phyloP scores from a whole-genome alignment of 345 rosid species.

The Brassica carinata region DNA sequence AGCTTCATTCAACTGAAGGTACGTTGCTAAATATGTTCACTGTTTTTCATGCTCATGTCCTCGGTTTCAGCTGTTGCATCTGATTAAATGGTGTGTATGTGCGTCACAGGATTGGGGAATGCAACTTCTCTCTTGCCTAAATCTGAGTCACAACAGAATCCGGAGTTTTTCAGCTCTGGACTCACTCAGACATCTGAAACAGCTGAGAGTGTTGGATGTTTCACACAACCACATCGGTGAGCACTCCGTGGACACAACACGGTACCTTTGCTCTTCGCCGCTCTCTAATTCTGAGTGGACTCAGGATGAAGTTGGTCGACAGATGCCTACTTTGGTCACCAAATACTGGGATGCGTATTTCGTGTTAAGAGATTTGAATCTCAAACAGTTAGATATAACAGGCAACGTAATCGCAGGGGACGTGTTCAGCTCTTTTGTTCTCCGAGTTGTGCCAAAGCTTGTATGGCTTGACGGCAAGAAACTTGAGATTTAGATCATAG shows the following conservation, averaged over 20 bases:
- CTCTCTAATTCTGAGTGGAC: conserved; percentile 64
- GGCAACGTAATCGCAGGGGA: conserved; percentile 67
- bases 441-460: conserved; percentile 62
- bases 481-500: conserved; percentile 29
- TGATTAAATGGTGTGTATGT: conserved; percentile 8
- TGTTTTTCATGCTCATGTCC: background rate
- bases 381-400: conserved; percentile 63
- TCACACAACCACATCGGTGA: conserved; percentile 87
- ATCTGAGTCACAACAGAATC: conserved; percentile 72
- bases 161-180: conserved; percentile 70
- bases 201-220: conserved; percentile 67
- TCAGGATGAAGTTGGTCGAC: conserved; percentile 37
- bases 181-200: conserved; percentile 67
- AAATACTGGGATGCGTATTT: conserved; percentile 74
- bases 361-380: conserved; percentile 55
- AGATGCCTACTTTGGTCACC: conserved; percentile 26
- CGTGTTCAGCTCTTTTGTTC: conserved; percentile 58
- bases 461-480: conserved; percentile 63
- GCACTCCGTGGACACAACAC: conserved; percentile 77
- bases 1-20: conserved; percentile 87
- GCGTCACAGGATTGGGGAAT: conserved; percentile 65
- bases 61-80: conserved; percentile 1
- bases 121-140: conserved; percentile 76
- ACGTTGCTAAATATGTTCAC: conserved; percentile 8
- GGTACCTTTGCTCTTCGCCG: conserved; percentile 73